A percentile compares a stretch with the other conserved stretches of the same genome.
Evolutionary conservation across 2,329 filamentous ascomycete species (phyloP).

Genomic region (Aspergillus intermedius): DNA sequence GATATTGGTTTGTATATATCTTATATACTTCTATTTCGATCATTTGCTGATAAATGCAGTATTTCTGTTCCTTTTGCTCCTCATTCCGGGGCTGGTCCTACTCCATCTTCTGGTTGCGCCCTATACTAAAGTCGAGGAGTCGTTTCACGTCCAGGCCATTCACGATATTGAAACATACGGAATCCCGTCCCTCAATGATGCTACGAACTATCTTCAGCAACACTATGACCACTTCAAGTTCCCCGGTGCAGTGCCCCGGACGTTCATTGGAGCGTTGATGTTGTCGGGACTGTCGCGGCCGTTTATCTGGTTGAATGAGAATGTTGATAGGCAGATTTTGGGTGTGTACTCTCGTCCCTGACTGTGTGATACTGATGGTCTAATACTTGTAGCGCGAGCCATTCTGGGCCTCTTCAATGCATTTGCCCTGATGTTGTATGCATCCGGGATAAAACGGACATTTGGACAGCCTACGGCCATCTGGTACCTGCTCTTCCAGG

Average conservation of each 20-base stretch:
- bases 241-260: constrained; percentile 83
- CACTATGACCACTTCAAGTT: constrained; percentile 88
- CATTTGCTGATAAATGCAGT: constrained; percentile 31
- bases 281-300: constrained; percentile 69
- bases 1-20: too few relatives aligned
- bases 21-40: too few relatives aligned
- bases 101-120: constrained; percentile 69
- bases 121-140: constrained; percentile 97
- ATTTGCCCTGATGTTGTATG: constrained; percentile 59
- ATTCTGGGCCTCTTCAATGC: constrained; percentile 74
- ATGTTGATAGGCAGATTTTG: constrained; percentile 52
- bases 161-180: constrained; percentile 85
- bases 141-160: constrained; percentile 90
- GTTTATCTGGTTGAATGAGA: constrained; percentile 52
- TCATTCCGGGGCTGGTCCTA: constrained; percentile 58
- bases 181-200: constrained; percentile 47
- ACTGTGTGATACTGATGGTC: constrained; percentile 3
- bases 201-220: constrained; percentile 47
- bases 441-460: constrained; percentile 54
- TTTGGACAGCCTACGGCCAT: constrained; percentile 63
- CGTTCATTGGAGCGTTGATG: constrained; percentile 74
- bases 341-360: constrained; percentile 33
- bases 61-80: constrained; percentile 35
- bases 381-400: constrained; percentile 53
- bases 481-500: constrained; percentile 75